These are phyloP conservation scores for Tetrapisispora pingtungensis DNA, from an alignment of 805 yeast genomes.

Conservation along the genomic window DNA sequence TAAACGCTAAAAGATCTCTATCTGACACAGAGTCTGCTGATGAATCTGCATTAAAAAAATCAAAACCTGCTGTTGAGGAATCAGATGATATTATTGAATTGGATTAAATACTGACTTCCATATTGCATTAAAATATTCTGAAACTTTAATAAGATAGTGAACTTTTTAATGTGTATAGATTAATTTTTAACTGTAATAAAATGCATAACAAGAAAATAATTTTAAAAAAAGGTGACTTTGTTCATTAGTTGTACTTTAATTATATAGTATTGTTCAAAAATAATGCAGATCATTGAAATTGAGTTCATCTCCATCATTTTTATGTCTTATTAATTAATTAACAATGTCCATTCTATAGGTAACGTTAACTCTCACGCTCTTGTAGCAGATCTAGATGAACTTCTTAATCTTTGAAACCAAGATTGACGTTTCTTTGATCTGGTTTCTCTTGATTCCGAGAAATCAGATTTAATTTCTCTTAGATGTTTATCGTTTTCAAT, in stretches of 20 bases:
- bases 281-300: too few relatives aligned
- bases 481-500: background rate
- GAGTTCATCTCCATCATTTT: too few relatives aligned
- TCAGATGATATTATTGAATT: slow-evolving; percentile 12
- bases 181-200: too few relatives aligned
- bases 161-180: background rate
- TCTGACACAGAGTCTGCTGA: background rate
- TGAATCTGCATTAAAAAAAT: background rate
- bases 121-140: background rate
- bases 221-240: too few relatives aligned
- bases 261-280: too few relatives aligned
- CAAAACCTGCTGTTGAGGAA: background rate
- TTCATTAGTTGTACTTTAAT: too few relatives aligned
- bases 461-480: background rate
- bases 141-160: background rate
- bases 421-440: slow-evolving; percentile 29
- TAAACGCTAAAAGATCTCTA: background rate
- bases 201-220: too few relatives aligned
- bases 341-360: too few relatives aligned
- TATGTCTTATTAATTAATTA: too few relatives aligned
- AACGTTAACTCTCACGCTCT: background rate
- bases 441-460: slow-evolving; percentile 8
- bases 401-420: slow-evolving; percentile 39
- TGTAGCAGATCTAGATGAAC: slow-evolving; percentile 24
- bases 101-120: background rate